Base-by-base conservation (phyloP, 192 early-diverging fungal species). In the Rhizophagus prolifer region DNA sequence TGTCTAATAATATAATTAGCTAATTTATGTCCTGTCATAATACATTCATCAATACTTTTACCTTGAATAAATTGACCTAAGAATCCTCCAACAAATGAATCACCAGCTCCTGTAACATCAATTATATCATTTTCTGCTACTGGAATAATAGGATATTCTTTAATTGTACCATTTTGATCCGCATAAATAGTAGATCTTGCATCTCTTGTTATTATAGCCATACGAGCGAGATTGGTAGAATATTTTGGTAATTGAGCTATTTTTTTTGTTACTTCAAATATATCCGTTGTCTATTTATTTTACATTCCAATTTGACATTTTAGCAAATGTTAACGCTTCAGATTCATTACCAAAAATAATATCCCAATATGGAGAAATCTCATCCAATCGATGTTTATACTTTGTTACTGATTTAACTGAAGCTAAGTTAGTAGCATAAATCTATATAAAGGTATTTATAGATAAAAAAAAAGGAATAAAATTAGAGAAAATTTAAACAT, bases 71-170 rank as follows among this genome's bases (percentile, higher is more conserved):
- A 87, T 83, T 94, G 90, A 77, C 92, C 85, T 75, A 98, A 78
- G 89, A 97, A 99, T 34, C 95, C 97, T 63, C 95, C 97, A 76
- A 89, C 90, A 86, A 98, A 99, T 30, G 94, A 95, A 86, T 99
- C 97, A 81, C 97, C 97, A 77, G 96, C 96, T 77, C 95, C 97
- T 85, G 98, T 99, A 83, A 94, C 94, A 82, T 99, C 97, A 69
- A 95, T 92, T 80, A 99, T 94, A 77, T 96, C 88, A 34, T 83
- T 79, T 74, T 80, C 78, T 9, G 81, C 80, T 41, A 93, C 87
- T 34, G 86, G 85, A 64, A 84, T 86, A 21, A 92, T 86, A 16
- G 88, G 84, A 81, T 86, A 89, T 68, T 86, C 86, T 72, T 92
- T 87, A 28, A 86, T 79, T 60, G 85, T 85, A 76, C 90, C 89